Conservation (phyloP, 176 grass and related monocot genomes). For the Bolboschoenus planiculmis region DNA sequence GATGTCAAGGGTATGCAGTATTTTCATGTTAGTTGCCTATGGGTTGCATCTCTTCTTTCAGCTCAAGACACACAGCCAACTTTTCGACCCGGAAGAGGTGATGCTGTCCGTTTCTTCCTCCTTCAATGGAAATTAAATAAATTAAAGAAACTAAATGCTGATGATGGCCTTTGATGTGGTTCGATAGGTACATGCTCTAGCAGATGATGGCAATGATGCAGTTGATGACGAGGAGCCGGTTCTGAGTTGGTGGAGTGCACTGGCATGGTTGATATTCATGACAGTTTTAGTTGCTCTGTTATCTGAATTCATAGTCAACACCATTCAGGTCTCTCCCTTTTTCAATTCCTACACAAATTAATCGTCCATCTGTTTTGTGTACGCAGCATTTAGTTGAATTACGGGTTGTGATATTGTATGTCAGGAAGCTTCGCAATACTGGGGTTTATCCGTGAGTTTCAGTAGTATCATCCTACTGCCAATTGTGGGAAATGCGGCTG, state of each 20-base stretch:
- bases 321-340: conserved; percentile 58
- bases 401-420: neutral
- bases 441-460: conserved; percentile 72
- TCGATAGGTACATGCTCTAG: conserved; percentile 20
- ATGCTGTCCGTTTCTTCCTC: neutral
- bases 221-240: conserved; percentile 48
- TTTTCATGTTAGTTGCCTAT: conserved; percentile 81
- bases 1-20: conserved; percentile 71
- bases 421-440: conserved; percentile 58
- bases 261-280: conserved; percentile 68
- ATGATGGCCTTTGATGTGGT: neutral
- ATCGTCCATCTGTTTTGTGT: neutral
- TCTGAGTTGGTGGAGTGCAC: conserved; percentile 42
- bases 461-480: conserved; percentile 77
- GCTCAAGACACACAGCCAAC: conserved; percentile 81
- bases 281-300: conserved; percentile 62
- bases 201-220: conserved; percentile 42
- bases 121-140: neutral
- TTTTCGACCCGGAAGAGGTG: conserved; percentile 73
- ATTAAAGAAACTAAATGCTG: neutral
- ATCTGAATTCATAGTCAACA: conserved; percentile 83
- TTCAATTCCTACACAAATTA: neutral
- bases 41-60: conserved; percentile 90
- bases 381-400: neutral
- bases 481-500: conserved; percentile 80